Conservation (phyloP, 768 basidiomycete species). For the Boletus coccyginus region DNA sequence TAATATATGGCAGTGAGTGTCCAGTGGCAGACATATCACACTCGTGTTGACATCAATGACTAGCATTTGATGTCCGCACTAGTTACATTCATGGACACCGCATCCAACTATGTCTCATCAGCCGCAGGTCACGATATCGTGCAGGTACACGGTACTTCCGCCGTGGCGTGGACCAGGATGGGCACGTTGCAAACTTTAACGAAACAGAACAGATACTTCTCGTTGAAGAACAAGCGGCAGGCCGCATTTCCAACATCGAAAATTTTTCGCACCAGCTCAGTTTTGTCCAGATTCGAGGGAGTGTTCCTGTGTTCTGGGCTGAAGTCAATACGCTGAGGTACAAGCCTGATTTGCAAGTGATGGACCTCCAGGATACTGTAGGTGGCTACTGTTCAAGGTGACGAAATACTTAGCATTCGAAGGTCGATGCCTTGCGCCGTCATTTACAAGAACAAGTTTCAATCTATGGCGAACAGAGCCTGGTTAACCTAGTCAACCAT, state of each 20-base stretch:
- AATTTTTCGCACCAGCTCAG: constrained; percentile 64
- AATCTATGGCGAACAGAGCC: constrained; percentile 71
- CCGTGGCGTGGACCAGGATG: constrained; percentile 85
- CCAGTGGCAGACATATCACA: background rate
- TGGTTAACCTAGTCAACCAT: constrained; percentile 93
- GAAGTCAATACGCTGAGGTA: constrained; percentile 95
- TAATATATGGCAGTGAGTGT: constrained; percentile 90
- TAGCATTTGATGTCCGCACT: constrained; percentile 85
- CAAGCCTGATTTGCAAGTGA: constrained; percentile 93
- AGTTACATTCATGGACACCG: constrained; percentile 73
- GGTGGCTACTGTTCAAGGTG: constrained; percentile 22
- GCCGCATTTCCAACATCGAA: constrained; percentile 39
- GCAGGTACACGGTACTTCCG: constrained; percentile 98
- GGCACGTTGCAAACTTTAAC: constrained; percentile 95
- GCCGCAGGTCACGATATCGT: constrained; percentile 89
- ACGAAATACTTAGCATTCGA: constrained; percentile 5
- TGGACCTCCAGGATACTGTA: constrained; percentile 89
- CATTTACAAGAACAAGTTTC: constrained; percentile 75
- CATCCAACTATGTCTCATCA: constrained; percentile 84
- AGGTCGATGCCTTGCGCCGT: constrained; percentile 67
- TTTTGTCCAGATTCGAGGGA: constrained; percentile 93
- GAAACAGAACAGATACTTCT: constrained; percentile 95
- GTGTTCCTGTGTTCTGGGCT: constrained; percentile 93
- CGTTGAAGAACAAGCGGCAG: constrained; percentile 56
- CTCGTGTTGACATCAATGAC: constrained; percentile 5